These are phyloP conservation scores for Trichoderma brevicompactum DNA, from an alignment of 2,329 filamentous ascomycete species.

Conservation along the genomic window DNA sequence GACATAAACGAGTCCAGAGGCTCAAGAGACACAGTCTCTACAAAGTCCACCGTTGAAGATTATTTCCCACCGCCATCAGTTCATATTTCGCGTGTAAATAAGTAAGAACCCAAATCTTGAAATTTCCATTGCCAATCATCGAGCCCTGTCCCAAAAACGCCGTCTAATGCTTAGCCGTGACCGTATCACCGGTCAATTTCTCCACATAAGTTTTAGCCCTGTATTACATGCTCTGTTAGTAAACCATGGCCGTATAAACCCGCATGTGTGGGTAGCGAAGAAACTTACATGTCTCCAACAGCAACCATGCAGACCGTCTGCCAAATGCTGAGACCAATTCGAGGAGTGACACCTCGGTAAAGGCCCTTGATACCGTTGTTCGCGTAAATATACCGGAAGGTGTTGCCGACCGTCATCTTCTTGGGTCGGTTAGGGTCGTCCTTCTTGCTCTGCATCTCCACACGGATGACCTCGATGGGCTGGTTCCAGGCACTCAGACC, in stretches of 20 bases:
- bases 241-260: not conserved
- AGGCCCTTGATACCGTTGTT: conserved; percentile 88
- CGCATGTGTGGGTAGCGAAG: conserved; percentile 29
- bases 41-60: not conserved
- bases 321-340: conserved; percentile 95
- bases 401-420: conserved; percentile 96
- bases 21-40: conserved; percentile 4
- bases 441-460: conserved; percentile 99
- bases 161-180: conserved; percentile 69
- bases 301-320: conserved; percentile 99
- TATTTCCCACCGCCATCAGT: conserved; percentile 8
- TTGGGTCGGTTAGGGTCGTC: conserved; percentile 96
- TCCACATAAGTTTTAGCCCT: conserved; percentile 71
- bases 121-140: conserved; percentile 24
- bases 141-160: conserved; percentile 39
- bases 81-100: conserved; percentile 12
- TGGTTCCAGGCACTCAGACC: conserved; percentile 98
- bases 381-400: conserved; percentile 83
- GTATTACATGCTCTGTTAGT: conserved; percentile 36
- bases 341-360: conserved; percentile 92
- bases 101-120: conserved; percentile 25
- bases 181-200: conserved; percentile 65
- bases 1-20: not conserved
- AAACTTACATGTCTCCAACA: conserved; percentile 92
- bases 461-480: conserved; percentile 98